phyloP scores from a whole-genome alignment of 805 yeast genomes.

The Yamadazyma endophytica region DNA sequence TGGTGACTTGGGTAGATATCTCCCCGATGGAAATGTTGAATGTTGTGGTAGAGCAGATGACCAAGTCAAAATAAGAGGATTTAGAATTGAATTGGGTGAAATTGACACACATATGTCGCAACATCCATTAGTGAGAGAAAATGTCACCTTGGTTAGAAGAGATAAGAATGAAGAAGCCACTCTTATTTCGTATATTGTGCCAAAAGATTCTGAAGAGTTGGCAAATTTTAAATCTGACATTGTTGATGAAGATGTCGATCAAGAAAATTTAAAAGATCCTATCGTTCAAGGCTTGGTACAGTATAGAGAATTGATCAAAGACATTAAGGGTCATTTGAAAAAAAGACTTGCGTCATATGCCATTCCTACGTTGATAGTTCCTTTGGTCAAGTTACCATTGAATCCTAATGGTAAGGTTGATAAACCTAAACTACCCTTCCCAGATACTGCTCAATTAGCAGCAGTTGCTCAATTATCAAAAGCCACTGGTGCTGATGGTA shows the following conservation, averaged over 20 bases:
- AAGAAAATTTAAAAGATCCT: constrained; percentile 46
- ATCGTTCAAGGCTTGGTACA: constrained; percentile 75
- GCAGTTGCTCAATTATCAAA: constrained; percentile 56
- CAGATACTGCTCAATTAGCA: constrained; percentile 80
- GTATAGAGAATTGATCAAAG: constrained; percentile 72
- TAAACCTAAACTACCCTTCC: constrained; percentile 95
- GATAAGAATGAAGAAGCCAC: constrained; percentile 92
- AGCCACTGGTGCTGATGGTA: constrained; percentile 45
- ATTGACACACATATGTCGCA: constrained; percentile 96
- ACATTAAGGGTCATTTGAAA: constrained; percentile 71
- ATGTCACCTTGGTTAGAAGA: constrained; percentile 85
- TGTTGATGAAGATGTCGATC: constrained; percentile 37
- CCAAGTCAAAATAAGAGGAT: constrained; percentile 97
- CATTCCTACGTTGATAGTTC: constrained; percentile 87
- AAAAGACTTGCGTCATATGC: constrained; percentile 91
- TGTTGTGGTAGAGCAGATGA: constrained; percentile 99
- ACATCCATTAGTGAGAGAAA: constrained; percentile 89
- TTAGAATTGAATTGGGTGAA: constrained; percentile 97
- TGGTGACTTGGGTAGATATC: constrained; percentile 94
- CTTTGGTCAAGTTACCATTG: constrained; percentile 79
- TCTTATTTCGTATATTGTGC: constrained; percentile 87
- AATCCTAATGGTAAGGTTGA: constrained; percentile 99
- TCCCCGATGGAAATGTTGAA: constrained; percentile 97
- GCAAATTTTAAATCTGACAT: constrained; percentile 47
- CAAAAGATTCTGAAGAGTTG: constrained; percentile 49